Percentiles rank a stretch among this genome's conserved stretches.
Evolutionary conservation across 192 early-diverging fungal genomes (phyloP).

Genomic region (Linnemannia zychae): DNA sequence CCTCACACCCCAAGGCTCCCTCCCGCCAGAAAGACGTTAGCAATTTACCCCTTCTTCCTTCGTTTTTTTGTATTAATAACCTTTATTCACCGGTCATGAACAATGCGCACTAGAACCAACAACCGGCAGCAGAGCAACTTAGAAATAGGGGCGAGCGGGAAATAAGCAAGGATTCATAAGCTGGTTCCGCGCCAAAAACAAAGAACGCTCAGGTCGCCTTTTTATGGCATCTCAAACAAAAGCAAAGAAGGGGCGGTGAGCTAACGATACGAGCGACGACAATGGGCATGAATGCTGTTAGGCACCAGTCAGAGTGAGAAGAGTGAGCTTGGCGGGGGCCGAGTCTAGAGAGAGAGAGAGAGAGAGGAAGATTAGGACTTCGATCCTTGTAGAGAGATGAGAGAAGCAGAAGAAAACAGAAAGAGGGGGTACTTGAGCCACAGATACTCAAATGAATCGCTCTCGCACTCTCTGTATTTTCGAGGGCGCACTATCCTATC

Average conservation of each 20-base stretch:
- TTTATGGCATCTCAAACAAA: not conserved
- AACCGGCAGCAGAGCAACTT: not conserved
- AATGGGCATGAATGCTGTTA: not conserved
- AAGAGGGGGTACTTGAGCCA: not conserved
- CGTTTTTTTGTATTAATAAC: not conserved
- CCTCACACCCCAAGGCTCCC: too few relatives aligned
- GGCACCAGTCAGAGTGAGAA: not conserved
- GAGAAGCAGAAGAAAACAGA: too few relatives aligned
- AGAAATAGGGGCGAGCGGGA: not conserved
- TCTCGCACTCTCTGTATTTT: not conserved
- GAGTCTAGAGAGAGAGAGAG: not conserved
- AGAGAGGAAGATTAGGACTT: not conserved
- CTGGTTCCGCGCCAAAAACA: not conserved
- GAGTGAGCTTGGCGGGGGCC: not conserved
- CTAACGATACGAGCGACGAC: not conserved
- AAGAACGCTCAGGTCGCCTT: not conserved
- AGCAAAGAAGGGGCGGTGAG: not conserved
- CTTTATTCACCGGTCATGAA: not conserved
- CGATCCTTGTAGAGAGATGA: not conserved
- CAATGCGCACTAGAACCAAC: too few relatives aligned
- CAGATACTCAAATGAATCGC: not conserved
- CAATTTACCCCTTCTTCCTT: too few relatives aligned
- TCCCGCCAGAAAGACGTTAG: too few relatives aligned
- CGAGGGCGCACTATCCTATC: not conserved
- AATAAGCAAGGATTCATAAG: too few relatives aligned